Percentiles rank a stretch among this genome's conserved stretches.
These are phyloP conservation scores for Cutaneotrichosporon cavernicola DNA, from an alignment of 1,284 basidiomycete species.

Conservation along the genomic window DNA sequence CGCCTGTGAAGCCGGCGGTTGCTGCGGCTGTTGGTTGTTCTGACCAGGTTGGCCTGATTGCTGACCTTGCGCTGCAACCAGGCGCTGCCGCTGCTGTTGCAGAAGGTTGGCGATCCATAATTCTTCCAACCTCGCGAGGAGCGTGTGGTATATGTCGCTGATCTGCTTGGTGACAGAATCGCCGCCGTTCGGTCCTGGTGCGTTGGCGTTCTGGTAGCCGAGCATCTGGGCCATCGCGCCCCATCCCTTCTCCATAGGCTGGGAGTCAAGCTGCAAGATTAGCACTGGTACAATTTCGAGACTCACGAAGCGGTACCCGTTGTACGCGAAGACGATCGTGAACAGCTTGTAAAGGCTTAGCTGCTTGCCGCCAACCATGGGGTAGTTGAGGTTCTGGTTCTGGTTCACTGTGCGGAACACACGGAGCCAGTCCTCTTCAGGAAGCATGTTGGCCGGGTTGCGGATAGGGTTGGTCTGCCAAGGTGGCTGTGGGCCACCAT, in stretches of 20 bases:
- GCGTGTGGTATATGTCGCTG: slow-evolving; percentile 21
- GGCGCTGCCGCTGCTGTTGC: slow-evolving; percentile 17
- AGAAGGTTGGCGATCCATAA: slow-evolving; percentile 21
- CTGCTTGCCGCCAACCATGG: slow-evolving; percentile 20
- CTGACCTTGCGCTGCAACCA: slow-evolving; percentile 8
- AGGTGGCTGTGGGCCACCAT: background rate
- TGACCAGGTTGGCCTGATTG: slow-evolving; percentile 7
- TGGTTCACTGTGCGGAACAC: slow-evolving; percentile 18
- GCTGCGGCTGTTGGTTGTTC: slow-evolving; percentile 11
- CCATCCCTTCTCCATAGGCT: slow-evolving; percentile 24
- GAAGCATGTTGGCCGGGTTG: slow-evolving; percentile 12
- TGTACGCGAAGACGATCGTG: slow-evolving; percentile 18
- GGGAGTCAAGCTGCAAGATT: slow-evolving; percentile 17
- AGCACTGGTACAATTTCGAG: background rate
- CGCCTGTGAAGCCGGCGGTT: slow-evolving; percentile 9
- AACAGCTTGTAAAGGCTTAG: slow-evolving; percentile 26
- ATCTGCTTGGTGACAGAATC: slow-evolving; percentile 21
- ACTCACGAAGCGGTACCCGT: slow-evolving; percentile 27
- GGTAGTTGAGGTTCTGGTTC: slow-evolving; percentile 21
- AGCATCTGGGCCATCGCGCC: slow-evolving; percentile 15
- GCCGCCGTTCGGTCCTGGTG: slow-evolving; percentile 10
- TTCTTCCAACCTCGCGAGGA: slow-evolving; percentile 19
- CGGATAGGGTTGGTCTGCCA: slow-evolving; percentile 10
- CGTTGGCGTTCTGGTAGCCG: slow-evolving; percentile 13
- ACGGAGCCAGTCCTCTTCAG: slow-evolving; percentile 20